A percentile compares a stretch with the other conserved stretches of the same genome.
phyloP scores from a whole-genome alignment of 2,329 filamentous ascomycete species.

The Penicillium sp. region DNA sequence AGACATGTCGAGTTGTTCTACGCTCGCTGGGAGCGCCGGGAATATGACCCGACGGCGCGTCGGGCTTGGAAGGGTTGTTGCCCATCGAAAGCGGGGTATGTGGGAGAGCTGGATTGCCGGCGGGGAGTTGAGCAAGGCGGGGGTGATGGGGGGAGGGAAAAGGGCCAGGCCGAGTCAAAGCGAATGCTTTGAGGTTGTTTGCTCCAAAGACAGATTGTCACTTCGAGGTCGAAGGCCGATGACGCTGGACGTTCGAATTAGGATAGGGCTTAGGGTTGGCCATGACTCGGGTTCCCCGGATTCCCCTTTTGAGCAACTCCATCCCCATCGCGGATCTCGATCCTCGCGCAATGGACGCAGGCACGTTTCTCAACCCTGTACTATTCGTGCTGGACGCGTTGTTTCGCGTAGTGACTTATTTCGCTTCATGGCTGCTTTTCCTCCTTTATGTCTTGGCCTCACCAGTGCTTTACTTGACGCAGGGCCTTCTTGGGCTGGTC shows the following conservation, averaged over 20 bases:
- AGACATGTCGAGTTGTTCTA: constrained; percentile 38
- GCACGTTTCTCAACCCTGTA: not conserved
- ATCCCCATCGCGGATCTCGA: not conserved
- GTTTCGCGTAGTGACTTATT: constrained; percentile 8
- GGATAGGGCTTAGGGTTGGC: constrained; percentile 24
- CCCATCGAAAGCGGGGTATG: constrained; percentile 40
- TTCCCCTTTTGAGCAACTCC: constrained; percentile 4
- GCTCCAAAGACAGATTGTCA: constrained; percentile 3
- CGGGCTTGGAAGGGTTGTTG: constrained; percentile 45
- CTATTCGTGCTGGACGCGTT: constrained; percentile 8
- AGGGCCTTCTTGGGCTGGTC: constrained; percentile 37
- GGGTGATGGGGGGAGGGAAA: too few relatives aligned
- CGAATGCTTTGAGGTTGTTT: constrained; percentile 14
- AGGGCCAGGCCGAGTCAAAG: too few relatives aligned
- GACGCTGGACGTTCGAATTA: constrained; percentile 16
- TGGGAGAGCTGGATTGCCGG: constrained; percentile 1
- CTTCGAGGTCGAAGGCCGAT: constrained; percentile 12
- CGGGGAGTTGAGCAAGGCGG: constrained; percentile 6
- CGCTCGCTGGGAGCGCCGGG: constrained; percentile 30
- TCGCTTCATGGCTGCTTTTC: constrained; percentile 17
- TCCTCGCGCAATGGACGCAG: not conserved
- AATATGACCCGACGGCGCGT: constrained; percentile 26
- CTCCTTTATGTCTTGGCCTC: constrained; percentile 40
- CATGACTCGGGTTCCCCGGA: constrained; percentile 17
- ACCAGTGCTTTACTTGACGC: constrained; percentile 47